Percentiles rank a stretch among this genome's conserved stretches.
phyloP scores from a whole-genome alignment of 345 rosid genomes.

The Populus deltoides region DNA sequence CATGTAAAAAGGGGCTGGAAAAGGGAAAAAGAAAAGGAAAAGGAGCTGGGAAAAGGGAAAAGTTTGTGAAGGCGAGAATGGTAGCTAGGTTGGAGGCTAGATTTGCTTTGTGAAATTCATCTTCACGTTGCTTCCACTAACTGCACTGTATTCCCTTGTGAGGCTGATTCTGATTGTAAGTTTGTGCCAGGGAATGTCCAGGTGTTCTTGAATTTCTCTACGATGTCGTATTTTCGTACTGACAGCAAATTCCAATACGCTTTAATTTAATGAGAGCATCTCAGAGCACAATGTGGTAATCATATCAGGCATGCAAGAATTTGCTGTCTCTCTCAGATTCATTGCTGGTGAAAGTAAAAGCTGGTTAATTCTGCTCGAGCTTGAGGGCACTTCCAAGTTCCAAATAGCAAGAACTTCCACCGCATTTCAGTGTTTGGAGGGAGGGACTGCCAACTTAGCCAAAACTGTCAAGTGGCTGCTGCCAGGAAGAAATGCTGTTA shows the following conservation, averaged over 20 bases:
- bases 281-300: background rate
- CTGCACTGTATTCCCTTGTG: background rate
- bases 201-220: background rate
- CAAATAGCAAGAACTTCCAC: background rate
- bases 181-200: background rate
- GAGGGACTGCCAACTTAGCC: background rate
- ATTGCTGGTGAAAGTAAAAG: background rate
- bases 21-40: background rate
- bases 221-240: background rate
- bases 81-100: background rate
- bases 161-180: background rate
- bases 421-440: background rate
- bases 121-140: background rate
- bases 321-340: background rate
- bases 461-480: background rate
- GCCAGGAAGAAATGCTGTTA: background rate
- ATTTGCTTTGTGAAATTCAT: background rate
- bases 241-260: background rate
- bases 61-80: background rate
- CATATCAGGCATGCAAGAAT: background rate
- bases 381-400: background rate
- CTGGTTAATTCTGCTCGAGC: background rate
- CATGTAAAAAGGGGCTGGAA: background rate
- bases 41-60: background rate
- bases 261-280: background rate